Evolutionary conservation across 768 basidiomycete species (phyloP), one percentile per base, ranked within the genome.

Genomic region (Baorangia bicolor): DNA sequence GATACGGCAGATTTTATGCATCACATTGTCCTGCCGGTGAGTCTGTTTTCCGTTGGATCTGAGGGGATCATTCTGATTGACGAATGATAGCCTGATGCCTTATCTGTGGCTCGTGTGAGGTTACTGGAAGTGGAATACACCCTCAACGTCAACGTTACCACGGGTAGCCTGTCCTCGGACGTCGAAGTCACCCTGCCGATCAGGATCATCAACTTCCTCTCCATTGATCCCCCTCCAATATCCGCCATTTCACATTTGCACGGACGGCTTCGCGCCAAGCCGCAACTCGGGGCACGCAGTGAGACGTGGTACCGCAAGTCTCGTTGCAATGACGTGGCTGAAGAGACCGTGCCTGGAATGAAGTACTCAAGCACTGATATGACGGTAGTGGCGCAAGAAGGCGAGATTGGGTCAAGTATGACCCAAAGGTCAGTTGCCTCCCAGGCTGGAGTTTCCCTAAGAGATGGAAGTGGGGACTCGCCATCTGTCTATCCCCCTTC

Each of bases 181-280:
- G 75, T 92, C 30, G 78, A 81, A 51, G 87, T 88, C 56, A 83
- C 82, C 21, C 69, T 94, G 10, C 94, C 94, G 0, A 74, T 94
- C 60, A 78, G 80, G 18, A 82, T 95, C 63, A 77, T 94, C 74
- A 94, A 88, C 67, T 90, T 92, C 72, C 72, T 94, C 28, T 94
- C 93, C 13, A 76, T 97, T 59, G 92, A 95, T 68, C 90, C 92
- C 21, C 88, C 87, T 13, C 86, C 86, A 35, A 74, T 68, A 39
- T 65, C 60, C 35, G 61, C 69, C 38, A 53, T 69, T n/a, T 63
- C 62, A 37, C 64, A 63, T 12, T 35, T 60, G 34, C 58, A 62
- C 8, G 60, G 49, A 14, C 56, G 58, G 18, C 62, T 68, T 7
- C 62, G 56, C 13, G 57, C 55, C 23, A 70, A 66, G 51, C 66